A percentile compares a stretch with the other conserved stretches of the same genome.
Conservation (phyloP, 2,329 filamentous ascomycete genomes). For the Ilyonectria mors-panacis region DNA sequence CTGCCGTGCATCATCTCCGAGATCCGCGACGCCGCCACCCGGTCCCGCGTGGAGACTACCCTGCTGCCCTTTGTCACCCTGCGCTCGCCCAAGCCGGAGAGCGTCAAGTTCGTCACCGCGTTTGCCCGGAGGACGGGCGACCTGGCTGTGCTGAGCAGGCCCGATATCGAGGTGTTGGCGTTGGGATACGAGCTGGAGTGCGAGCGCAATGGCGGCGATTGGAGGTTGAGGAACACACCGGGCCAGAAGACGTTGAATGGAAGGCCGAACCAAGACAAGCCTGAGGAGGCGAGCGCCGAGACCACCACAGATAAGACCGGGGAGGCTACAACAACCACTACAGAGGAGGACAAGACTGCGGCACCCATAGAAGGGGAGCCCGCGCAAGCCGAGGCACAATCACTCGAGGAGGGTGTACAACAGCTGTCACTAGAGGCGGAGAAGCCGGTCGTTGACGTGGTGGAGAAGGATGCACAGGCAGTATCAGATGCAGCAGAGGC, state of each 20-base stretch:
- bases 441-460: conserved; percentile 17
- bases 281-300: conserved; percentile 28
- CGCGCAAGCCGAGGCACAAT: conserved; percentile 6
- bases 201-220: conserved; percentile 90
- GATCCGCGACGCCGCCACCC: conserved; percentile 87
- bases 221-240: conserved; percentile 83
- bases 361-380: conserved; percentile 21
- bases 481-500: neutral
- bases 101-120: conserved; percentile 83
- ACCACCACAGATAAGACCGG: neutral
- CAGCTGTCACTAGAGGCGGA: conserved; percentile 42
- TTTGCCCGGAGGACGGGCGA: conserved; percentile 95
- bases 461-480: conserved; percentile 24
- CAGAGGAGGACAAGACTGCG: conserved; percentile 27
- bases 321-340: conserved; percentile 1
- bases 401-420: conserved; percentile 39
- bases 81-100: conserved; percentile 80
- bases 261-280: conserved; percentile 59
- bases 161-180: conserved; percentile 91
- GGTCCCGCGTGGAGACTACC: conserved; percentile 85
- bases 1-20: conserved; percentile 89
- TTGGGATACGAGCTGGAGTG: conserved; percentile 95
- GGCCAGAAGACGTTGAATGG: conserved; percentile 86
- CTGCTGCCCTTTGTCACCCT: conserved; percentile 88
- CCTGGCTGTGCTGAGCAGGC: conserved; percentile 86